Percentiles rank a stretch among this genome's conserved stretches.
Evolutionary conservation across 2,329 filamentous ascomycete genomes (phyloP).

Genomic region (Fusarium pseudograminearum): DNA sequence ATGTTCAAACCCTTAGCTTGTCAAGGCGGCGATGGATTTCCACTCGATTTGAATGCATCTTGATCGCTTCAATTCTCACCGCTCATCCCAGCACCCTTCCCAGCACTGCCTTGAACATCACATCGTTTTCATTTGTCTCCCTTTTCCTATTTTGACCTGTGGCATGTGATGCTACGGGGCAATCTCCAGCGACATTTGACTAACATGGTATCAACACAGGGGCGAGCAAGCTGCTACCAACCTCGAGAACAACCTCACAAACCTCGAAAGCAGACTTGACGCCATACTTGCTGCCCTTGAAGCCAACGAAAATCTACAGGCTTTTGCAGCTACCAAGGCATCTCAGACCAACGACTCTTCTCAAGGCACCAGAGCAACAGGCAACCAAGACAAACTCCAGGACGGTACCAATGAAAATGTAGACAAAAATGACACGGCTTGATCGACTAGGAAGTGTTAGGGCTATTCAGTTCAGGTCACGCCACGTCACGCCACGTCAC

Average conservation of each 20-base stretch:
- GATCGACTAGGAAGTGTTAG: background rate
- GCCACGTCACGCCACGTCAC: slow-evolving; percentile 7
- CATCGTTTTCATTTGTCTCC: background rate
- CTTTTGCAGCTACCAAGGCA: slow-evolving; percentile 2
- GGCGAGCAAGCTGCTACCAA: slow-evolving; percentile 66
- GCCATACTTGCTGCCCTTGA: slow-evolving; percentile 65
- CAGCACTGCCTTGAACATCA: background rate
- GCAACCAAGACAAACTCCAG: slow-evolving; percentile 5
- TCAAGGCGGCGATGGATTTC: background rate
- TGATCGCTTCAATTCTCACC: background rate
- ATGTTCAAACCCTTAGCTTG: background rate
- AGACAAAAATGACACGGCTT: slow-evolving; percentile 16
- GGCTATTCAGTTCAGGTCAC: background rate
- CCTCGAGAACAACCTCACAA: slow-evolving; percentile 65
- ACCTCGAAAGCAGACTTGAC: slow-evolving; percentile 67
- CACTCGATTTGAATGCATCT: background rate
- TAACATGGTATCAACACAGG: slow-evolving; percentile 50
- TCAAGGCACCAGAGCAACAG: background rate
- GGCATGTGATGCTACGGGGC: background rate
- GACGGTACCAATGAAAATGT: slow-evolving; percentile 12
- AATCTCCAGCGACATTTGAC: slow-evolving; percentile 12
- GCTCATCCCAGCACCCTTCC: background rate
- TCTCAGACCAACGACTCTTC: background rate
- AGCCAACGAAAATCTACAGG: slow-evolving; percentile 23
- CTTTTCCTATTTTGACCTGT: background rate